Percentiles rank a stretch among this genome's conserved stretches.
These are phyloP conservation scores for Lotus japonicus DNA, from an alignment of 306 rosid species.

Conservation along the genomic window DNA sequence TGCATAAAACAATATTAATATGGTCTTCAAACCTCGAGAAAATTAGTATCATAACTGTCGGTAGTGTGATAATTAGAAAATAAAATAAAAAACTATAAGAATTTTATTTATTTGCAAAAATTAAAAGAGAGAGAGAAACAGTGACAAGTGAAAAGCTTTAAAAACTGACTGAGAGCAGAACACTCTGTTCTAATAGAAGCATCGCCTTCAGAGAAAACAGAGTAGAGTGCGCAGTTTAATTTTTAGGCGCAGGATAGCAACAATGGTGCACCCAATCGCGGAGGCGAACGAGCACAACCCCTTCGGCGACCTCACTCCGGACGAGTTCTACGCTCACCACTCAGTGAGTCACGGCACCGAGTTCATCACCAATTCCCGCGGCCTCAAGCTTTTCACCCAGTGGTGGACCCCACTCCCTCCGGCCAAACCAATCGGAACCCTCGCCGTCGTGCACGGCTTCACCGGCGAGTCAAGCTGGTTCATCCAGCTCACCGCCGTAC, in stretches of 20 bases:
- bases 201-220: no score
- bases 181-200: no score
- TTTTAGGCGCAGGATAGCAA: background rate
- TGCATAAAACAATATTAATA: no score
- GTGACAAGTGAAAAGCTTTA: no score
- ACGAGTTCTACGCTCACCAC: slow-evolving; percentile 79
- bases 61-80: no score
- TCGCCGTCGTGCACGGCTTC: slow-evolving; percentile 84
- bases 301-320: slow-evolving; percentile 54
- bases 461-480: slow-evolving; percentile 97
- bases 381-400: slow-evolving; percentile 80
- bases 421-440: slow-evolving; percentile 32
- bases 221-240: background rate
- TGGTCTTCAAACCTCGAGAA: no score
- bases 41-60: no score
- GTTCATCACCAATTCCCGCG: slow-evolving; percentile 60
- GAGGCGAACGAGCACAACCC: slow-evolving; percentile 79
- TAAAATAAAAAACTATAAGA: no score
- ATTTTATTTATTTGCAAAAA: no score
- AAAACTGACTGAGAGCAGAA: no score
- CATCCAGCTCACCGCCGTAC: slow-evolving; percentile 78
- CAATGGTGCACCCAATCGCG: slow-evolving; percentile 75
- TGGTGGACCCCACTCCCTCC: slow-evolving; percentile 92
- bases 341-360: slow-evolving; percentile 68
- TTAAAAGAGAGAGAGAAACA: no score